These are phyloP conservation scores for Pythium aquatile DNA, from an alignment of 352 stramenopile species.

Conservation along the genomic window DNA sequence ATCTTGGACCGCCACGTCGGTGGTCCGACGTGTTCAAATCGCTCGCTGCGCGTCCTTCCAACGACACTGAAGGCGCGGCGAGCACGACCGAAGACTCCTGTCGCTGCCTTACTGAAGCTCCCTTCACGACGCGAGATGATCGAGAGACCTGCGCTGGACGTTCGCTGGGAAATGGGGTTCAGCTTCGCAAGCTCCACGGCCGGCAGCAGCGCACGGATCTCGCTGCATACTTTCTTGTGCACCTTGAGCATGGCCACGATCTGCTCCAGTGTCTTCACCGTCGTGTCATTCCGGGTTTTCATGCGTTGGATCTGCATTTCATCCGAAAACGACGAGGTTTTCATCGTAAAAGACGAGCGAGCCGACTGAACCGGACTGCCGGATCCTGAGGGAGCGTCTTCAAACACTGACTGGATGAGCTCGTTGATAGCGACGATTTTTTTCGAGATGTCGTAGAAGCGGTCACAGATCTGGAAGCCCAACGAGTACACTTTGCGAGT, in stretches of 20 bases:
- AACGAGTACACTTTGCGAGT: conserved; percentile 26
- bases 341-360: not conserved
- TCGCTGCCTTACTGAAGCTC: conserved; percentile 19
- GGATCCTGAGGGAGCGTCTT: not conserved
- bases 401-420: conserved; percentile 22
- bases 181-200: conserved; percentile 8
- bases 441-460: conserved; percentile 38
- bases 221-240: conserved; percentile 38
- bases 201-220: conserved; percentile 29
- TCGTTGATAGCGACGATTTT: conserved; percentile 16
- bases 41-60: conserved; percentile 24
- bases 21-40: conserved; percentile 25
- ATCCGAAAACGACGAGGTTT: conserved; percentile 1
- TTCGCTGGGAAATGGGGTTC: not conserved
- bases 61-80: conserved; percentile 25
- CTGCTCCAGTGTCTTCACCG: conserved; percentile 31
- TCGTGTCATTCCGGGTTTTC: conserved; percentile 35
- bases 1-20: conserved; percentile 33
- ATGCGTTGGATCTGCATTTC: conserved; percentile 23
- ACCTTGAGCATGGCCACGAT: conserved; percentile 39
- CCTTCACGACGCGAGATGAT: conserved; percentile 11
- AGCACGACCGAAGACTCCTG: conserved; percentile 27
- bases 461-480: conserved; percentile 34
- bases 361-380: not conserved
- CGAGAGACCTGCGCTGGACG: conserved; percentile 4